phyloP scores from a whole-genome alignment of 306 rosid genomes.

The Sechiopsis laciniata region DNA sequence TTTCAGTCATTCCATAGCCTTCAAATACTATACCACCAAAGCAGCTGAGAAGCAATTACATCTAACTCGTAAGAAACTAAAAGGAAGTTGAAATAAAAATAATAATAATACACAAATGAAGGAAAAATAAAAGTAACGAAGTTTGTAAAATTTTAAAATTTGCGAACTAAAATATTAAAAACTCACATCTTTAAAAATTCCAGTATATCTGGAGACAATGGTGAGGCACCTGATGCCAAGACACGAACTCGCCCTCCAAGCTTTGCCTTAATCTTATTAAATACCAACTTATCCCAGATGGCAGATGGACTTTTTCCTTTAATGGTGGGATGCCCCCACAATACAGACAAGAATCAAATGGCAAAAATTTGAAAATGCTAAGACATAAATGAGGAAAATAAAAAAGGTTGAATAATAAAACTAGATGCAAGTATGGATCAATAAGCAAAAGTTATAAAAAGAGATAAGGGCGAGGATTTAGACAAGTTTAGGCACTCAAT shows the following conservation, averaged over 20 bases:
- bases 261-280: constrained; percentile 86
- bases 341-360: constrained; percentile 1
- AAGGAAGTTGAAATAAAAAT: neutral
- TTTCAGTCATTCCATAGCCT: constrained; percentile 99
- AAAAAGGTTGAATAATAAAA: neutral
- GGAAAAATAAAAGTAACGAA: neutral
- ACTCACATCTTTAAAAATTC: constrained; percentile 90
- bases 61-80: constrained; percentile 22
- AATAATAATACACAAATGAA: neutral
- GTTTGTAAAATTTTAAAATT: neutral
- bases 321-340: constrained; percentile 19
- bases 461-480: neutral
- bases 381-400: neutral
- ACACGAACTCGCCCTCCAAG: constrained; percentile 96
- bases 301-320: constrained; percentile 86
- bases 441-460: neutral
- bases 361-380: neutral
- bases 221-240: constrained; percentile 91
- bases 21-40: constrained; percentile 72
- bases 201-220: constrained; percentile 92
- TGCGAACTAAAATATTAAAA: constrained; percentile 11
- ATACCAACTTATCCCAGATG: constrained; percentile 93
- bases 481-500: neutral
- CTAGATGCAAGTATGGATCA: constrained; percentile 14
- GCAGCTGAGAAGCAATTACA: constrained; percentile 53